Percentiles rank a stretch among this genome's conserved stretches.
Conservation (phyloP, 1,284 basidiomycete species). For the Paramarasmius palmivorus region DNA sequence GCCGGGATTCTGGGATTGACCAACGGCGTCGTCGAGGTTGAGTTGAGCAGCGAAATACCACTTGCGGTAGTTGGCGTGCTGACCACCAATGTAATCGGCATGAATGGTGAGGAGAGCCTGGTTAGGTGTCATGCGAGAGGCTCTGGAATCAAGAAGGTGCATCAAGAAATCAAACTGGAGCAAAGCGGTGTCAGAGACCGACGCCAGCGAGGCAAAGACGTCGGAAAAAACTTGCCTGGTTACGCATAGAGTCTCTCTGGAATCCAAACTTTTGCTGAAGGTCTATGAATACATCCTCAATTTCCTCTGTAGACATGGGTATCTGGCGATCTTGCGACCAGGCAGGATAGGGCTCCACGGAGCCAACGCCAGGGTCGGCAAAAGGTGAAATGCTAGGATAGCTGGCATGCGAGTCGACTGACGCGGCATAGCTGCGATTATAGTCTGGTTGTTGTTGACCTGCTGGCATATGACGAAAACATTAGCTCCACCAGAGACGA, state of each 20-base stretch:
- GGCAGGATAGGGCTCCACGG: constrained; percentile 86
- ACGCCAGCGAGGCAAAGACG: constrained; percentile 6
- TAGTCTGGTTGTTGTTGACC: constrained; percentile 41
- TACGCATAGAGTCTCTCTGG: constrained; percentile 91
- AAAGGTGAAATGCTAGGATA: constrained; percentile 57
- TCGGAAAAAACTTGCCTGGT: constrained; percentile 61
- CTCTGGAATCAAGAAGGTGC: constrained; percentile 94
- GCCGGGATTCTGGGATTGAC: constrained; percentile 92
- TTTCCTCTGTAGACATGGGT: constrained; percentile 97
- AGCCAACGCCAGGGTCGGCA: constrained; percentile 54
- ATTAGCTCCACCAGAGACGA: constrained; percentile 13
- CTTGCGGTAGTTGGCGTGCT: constrained; percentile 95
- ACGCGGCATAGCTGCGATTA: constrained; percentile 50
- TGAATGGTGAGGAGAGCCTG: constrained; percentile 96
- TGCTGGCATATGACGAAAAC: not conserved
- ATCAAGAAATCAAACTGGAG: constrained; percentile 94
- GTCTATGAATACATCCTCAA: constrained; percentile 99
- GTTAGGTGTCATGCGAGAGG: constrained; percentile 98
- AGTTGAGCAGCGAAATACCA: constrained; percentile 99
- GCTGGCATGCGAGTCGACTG: constrained; percentile 59
- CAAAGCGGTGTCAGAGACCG: constrained; percentile 7
- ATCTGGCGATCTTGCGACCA: constrained; percentile 95
- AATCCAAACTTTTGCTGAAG: constrained; percentile 99
- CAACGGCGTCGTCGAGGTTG: constrained; percentile 98
- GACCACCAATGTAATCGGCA: constrained; percentile 98